Base-by-base conservation (phyloP, 257 asterid species). In the Gardenia jasminoides region DNA sequence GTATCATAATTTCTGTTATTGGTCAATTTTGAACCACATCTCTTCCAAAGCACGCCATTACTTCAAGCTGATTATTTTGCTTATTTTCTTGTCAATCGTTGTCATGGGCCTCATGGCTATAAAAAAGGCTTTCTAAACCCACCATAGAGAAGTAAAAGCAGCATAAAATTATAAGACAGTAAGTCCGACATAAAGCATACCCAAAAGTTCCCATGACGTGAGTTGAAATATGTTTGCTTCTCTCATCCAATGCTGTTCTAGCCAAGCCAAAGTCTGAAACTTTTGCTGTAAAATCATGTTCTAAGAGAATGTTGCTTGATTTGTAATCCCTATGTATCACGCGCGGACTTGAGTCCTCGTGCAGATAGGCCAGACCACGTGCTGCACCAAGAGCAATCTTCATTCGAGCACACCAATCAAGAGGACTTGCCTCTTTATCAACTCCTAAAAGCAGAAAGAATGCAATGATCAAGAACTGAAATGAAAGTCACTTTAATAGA, bases 181-280 rank as follows among this genome's bases (percentile, higher is more conserved):
- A 47, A 26, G 67, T 44, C 8, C 10, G 33, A 79, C 17, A 67
- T 39, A 41, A 74, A 47, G 67, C 81, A 76, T 86, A 93, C 99
- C 99, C 99, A 41, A 95, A 95, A 80, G 99, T 95, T 59, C 99
- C 99, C 98, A 95, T 95, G 76, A 93, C 97, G 82, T 90, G 99
- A 48, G 99, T 95, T 5, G 98, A 93, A 43, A 95, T 79, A 52
- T 93, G 95, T 79, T 85, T 83, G 85, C 77, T 89, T 81, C 87
- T 93, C 82, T 90, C 99, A 17, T 92, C 97, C 85, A 85, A 77
- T 9, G 98, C 99, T 39, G 94, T 77, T 84, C 95, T 90, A 77
- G 99, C 99, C 85, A 95, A 83, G 71, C 99, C 99, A 79, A 95
- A 95, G 81, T 95, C 99, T 1, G 99, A 95, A 65, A 95, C 98